Evolutionary conservation across 2,329 filamentous ascomycete genomes (phyloP), one percentile per base, ranked within the genome.

Genomic region (Sclerotinia glacialis): DNA sequence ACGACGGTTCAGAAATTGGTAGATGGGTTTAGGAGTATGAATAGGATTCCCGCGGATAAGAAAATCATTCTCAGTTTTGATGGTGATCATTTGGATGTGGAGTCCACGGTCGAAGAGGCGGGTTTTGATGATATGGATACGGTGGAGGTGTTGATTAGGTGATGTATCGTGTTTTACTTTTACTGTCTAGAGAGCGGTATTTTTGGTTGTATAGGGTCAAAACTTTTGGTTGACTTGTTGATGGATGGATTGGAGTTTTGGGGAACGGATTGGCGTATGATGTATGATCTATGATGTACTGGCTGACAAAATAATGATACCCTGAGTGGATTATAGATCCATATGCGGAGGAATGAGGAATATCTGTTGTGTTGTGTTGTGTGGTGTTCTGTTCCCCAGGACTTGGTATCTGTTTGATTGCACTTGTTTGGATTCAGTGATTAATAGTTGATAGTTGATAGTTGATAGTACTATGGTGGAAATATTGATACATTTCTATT

Each of bases 71-170:
- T 96, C 14, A 81, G 83, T 71, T 93, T 92, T 77, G 92, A 96
- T 72, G 92, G 92, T 18, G 91, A 93, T 61, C 79, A 80, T 56
- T 79, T 96, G 37, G 84, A 88, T 18, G 83, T 85, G 23, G 80
- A 86, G 1, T 78, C 80, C 40, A 84, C 82, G 2, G 82, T 95
- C 55, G 81, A 81, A 54, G 86, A 90, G 46, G 83, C 87, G 2
- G 92, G 92, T 23, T 85, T 96, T 50, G 86, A 86, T 55, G 89
- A 96, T 72, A 82, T 88, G 80, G 91, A 94, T 75, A 82, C 84
- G 37, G 80, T 96, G 44, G 92, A 96, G 77, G 89, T 95, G 28
- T 72, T 76, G 66, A 68, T 76, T 26, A 63, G 67, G 55, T 76
- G 63, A 70, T 67, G 11, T 58, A 23, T 21, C 14, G 18, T 54